These are phyloP conservation scores for Firmiana major DNA, from an alignment of 345 rosid genomes.

Conservation along the genomic window DNA sequence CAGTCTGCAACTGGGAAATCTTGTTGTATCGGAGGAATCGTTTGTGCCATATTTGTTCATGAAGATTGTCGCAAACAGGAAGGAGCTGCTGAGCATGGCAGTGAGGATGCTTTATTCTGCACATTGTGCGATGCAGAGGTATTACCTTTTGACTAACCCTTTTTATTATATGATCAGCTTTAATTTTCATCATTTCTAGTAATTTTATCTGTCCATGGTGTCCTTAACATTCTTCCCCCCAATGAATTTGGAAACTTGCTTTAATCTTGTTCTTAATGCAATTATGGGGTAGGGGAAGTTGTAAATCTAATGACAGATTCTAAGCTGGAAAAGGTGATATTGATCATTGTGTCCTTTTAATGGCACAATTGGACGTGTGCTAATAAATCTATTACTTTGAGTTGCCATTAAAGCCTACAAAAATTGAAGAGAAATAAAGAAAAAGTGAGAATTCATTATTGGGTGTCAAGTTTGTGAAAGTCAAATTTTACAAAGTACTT, in stretches of 20 bases:
- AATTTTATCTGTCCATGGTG: constrained; percentile 2
- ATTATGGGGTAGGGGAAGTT: not conserved
- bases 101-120: constrained; percentile 87
- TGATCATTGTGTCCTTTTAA: not conserved
- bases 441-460: not conserved
- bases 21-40: constrained; percentile 49
- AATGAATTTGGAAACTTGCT: constrained; percentile 7
- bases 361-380: not conserved
- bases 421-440: not conserved
- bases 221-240: not conserved
- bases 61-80: constrained; percentile 86
- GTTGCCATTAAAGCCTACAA: not conserved
- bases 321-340: not conserved
- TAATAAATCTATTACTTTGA: not conserved
- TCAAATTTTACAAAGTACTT: not conserved
- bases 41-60: constrained; percentile 68
- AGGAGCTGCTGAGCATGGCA: constrained; percentile 45
- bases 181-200: not conserved
- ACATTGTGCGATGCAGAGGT: constrained; percentile 98
- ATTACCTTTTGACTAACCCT: constrained; percentile 10
- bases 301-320: not conserved
- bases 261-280: not conserved
- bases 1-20: constrained; percentile 32
- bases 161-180: not conserved
- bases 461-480: not conserved